Percentiles rank a stretch among this genome's conserved stretches.
Evolutionary conservation across 139 green algal species (phyloP).

Genomic region (Chlamydomonas applanata): DNA sequence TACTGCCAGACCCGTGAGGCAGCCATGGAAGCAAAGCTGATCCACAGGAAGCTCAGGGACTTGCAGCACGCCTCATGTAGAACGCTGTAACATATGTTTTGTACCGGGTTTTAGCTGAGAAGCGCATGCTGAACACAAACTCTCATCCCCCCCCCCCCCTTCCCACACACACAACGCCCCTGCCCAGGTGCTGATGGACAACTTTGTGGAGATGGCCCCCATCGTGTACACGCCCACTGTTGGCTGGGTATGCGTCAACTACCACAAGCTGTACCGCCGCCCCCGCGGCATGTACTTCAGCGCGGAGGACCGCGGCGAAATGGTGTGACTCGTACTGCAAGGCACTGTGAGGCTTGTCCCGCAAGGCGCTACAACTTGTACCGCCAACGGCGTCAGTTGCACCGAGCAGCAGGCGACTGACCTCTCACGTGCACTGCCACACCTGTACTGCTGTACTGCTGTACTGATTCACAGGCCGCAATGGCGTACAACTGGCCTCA

Average conservation of each 20-base stretch:
- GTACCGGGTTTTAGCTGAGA: no score
- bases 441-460: neutral
- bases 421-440: slow-evolving; percentile 35
- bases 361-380: no score
- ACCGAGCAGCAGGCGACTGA: slow-evolving; percentile 58
- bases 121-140: no score
- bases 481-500: slow-evolving; percentile 81
- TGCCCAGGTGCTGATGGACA: slow-evolving; percentile 37
- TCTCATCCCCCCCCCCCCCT: no score
- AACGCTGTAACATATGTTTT: no score
- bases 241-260: slow-evolving; percentile 86
- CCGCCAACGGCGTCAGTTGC: slow-evolving; percentile 32
- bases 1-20: no score
- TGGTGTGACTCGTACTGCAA: no score
- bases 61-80: no score
- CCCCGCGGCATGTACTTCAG: slow-evolving; percentile 93
- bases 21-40: no score
- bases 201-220: slow-evolving; percentile 84
- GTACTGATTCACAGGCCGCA: slow-evolving; percentile 82
- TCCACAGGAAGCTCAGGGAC: no score
- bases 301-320: slow-evolving; percentile 72
- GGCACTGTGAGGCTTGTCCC: no score
- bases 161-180: no score
- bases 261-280: slow-evolving; percentile 64
- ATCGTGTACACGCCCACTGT: slow-evolving; percentile 95